Conservation (phyloP, 2,329 filamentous ascomycete species). For the Trichophaea hybrida region DNA sequence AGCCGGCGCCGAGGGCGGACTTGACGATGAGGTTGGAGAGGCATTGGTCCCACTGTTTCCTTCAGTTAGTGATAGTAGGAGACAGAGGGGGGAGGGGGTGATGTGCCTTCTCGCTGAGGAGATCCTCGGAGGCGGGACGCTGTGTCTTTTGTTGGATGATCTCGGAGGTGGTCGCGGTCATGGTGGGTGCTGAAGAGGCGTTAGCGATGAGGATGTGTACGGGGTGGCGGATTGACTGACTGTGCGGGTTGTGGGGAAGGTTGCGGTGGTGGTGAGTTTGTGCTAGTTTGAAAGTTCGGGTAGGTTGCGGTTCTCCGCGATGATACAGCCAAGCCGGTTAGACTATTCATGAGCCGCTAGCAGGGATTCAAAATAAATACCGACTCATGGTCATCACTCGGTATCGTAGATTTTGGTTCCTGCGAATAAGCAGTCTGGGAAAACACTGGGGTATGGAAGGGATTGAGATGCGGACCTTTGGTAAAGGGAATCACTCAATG, state of each 20-base stretch:
- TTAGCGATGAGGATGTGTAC: background rate
- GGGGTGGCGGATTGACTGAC: background rate
- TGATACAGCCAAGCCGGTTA: constrained; percentile 1
- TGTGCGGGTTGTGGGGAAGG: background rate
- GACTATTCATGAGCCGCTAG: too few relatives aligned
- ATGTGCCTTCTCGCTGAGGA: constrained; percentile 86
- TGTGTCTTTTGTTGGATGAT: constrained; percentile 28
- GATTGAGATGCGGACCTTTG: too few relatives aligned
- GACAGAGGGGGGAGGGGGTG: background rate
- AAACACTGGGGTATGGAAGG: too few relatives aligned
- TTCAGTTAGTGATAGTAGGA: background rate
- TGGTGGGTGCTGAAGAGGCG: background rate
- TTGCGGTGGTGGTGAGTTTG: background rate
- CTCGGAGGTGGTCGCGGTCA: constrained; percentile 4
- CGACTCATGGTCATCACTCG: too few relatives aligned
- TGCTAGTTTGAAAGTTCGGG: background rate
- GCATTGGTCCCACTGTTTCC: constrained; percentile 82
- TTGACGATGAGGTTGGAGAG: constrained; percentile 95
- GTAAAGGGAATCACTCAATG: too few relatives aligned
- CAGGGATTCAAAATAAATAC: too few relatives aligned
- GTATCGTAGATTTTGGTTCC: too few relatives aligned
- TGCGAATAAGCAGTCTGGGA: too few relatives aligned
- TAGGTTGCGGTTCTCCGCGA: background rate
- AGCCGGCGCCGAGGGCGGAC: constrained; percentile 86
- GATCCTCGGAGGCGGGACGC: constrained; percentile 76